Conservation (phyloP, 345 rosid genomes). For the Acer saccharum region DNA sequence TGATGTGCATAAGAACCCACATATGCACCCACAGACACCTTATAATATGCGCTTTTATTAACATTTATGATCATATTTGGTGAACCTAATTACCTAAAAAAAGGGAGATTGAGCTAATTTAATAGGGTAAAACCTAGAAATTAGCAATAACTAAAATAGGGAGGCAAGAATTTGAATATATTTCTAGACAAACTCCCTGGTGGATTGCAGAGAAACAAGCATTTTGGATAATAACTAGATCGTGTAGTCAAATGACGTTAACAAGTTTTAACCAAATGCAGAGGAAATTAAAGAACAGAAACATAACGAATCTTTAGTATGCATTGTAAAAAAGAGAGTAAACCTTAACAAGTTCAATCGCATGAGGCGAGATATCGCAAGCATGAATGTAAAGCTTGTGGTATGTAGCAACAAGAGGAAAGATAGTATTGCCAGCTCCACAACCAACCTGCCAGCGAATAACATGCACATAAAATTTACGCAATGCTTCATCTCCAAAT, state of each 20-base stretch:
- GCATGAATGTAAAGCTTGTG: slow-evolving; percentile 51
- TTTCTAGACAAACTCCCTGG: too few relatives aligned
- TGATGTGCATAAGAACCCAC: neutral
- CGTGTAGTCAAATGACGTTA: too few relatives aligned
- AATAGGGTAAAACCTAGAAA: too few relatives aligned
- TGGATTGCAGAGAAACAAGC: too few relatives aligned
- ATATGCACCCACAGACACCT: too few relatives aligned
- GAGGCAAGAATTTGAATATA: too few relatives aligned
- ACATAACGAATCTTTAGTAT: neutral
- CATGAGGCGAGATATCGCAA: slow-evolving; percentile 54
- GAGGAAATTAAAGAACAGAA: neutral
- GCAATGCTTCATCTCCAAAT: neutral
- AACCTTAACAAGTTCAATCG: slow-evolving; percentile 53
- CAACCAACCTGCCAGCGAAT: slow-evolving; percentile 50
- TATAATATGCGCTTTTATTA: neutral
- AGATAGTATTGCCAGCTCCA: slow-evolving; percentile 63
- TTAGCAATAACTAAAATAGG: too few relatives aligned
- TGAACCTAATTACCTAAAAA: neutral
- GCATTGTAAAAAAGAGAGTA: neutral
- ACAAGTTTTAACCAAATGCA: too few relatives aligned
- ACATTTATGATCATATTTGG: neutral
- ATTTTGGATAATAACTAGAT: too few relatives aligned
- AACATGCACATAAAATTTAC: neutral
- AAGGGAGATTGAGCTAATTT: neutral
- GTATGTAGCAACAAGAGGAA: slow-evolving; percentile 53